Evolutionary conservation across 305 asterid genomes (phyloP).

Genomic region (Fraxinus dipetala): DNA sequence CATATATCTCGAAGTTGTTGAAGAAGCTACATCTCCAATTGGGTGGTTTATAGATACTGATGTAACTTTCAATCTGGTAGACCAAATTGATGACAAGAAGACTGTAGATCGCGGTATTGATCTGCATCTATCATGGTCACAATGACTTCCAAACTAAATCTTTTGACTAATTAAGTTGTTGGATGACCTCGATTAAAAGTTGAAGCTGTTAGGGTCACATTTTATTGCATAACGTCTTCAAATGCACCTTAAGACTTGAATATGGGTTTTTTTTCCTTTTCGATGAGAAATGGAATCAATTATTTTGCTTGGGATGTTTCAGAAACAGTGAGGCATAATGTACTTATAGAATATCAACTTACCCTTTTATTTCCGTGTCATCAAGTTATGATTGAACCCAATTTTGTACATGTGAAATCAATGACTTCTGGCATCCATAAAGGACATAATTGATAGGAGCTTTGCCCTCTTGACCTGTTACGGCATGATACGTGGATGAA

Average conservation of each 20-base stretch:
- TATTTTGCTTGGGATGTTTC: background rate
- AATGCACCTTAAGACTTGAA: background rate
- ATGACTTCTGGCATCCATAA: background rate
- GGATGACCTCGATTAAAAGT: background rate
- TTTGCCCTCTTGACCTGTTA: background rate
- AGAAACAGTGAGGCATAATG: background rate
- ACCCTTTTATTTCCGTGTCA: background rate
- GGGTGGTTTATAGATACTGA: background rate
- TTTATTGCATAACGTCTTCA: background rate
- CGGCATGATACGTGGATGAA: background rate
- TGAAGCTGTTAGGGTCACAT: background rate
- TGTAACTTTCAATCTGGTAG: background rate
- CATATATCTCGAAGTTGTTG: conserved; percentile 46
- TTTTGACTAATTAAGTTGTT: background rate
- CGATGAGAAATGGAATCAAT: background rate
- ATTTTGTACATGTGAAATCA: background rate
- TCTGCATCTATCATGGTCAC: background rate
- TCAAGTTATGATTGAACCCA: background rate
- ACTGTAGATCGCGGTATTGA: background rate
- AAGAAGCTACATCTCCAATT: background rate
- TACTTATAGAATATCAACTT: background rate
- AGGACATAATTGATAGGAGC: background rate
- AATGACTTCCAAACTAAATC: background rate
- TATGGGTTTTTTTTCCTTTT: background rate
- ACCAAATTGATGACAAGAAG: background rate